Evolutionary conservation across 306 rosid genomes (phyloP), one percentile per base, ranked within the genome.

Genomic region (Begonia masoniana): DNA sequence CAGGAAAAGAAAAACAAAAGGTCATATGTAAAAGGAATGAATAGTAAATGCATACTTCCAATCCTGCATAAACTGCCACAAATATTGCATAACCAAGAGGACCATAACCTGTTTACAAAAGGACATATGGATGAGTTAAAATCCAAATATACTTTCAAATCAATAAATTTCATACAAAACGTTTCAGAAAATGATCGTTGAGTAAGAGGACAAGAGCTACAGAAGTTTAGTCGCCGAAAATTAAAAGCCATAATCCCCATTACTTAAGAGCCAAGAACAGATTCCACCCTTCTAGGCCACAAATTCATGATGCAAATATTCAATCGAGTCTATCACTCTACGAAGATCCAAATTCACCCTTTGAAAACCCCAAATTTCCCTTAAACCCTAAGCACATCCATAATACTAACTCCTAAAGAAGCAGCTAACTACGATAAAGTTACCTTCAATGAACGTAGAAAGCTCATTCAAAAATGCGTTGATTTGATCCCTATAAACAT

Each of bases 81-180:
- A 92, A 92, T 53, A 92, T 60, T 15, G 99, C 99, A 64, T 92
- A 92, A 49, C 99, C 99, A 62, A 83, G 84, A 9, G 93, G 84
- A 60, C 99, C 99, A 74, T 92, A 92, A 66, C 96, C 97, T 88
- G 82, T 46, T 57, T 59, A 56, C 50, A 58, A 75, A 68, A 71
- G 50, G 42, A 16, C 2, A 49, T 0, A 67, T 8, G 24, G 39
- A 31, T 31, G 7, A 5, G 8, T 31, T 31, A 31, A 31, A 31
- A n/a, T 49, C 52, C 10, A 49, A 49, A 49, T 39, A 42, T n/a
- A 42, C 47, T 43, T 43, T 2, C 41, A 19, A 15, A 41, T 2
- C 21, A 17, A 5, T 9, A 41, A 43, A 13, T 8, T 13, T 6
- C 5, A 42, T 19, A 5, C 51, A 12, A 31, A 31, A 31, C 9